Percentiles rank a stretch among this genome's conserved stretches.
Evolutionary conservation across 805 yeast genomes (phyloP).

Genomic region (Barnettozyma vustinii): DNA sequence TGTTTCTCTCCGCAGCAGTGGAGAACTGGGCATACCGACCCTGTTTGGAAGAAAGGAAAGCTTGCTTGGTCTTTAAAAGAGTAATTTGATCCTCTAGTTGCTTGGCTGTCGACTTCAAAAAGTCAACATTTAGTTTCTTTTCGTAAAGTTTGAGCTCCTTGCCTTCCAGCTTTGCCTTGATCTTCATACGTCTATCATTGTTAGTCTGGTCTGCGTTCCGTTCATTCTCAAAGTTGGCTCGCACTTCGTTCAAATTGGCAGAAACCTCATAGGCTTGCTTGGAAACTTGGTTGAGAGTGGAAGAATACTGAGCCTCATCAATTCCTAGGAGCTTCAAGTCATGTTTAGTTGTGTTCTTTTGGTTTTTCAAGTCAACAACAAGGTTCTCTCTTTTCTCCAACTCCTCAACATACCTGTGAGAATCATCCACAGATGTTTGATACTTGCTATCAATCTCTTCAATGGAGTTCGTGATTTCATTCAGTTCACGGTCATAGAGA

Average conservation of each 20-base stretch:
- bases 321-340: slow-evolving; percentile 45
- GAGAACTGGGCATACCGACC: slow-evolving; percentile 60
- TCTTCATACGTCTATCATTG: slow-evolving; percentile 17
- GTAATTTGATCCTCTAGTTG: slow-evolving; percentile 34
- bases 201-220: slow-evolving; percentile 27
- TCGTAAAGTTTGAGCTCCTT: slow-evolving; percentile 34
- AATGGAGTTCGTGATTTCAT: slow-evolving; percentile 52
- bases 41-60: slow-evolving; percentile 61
- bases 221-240: slow-evolving; percentile 31
- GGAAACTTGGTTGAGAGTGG: slow-evolving; percentile 45
- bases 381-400: slow-evolving; percentile 56
- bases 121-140: slow-evolving; percentile 37
- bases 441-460: slow-evolving; percentile 58
- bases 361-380: slow-evolving; percentile 39
- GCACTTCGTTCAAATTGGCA: slow-evolving; percentile 36
- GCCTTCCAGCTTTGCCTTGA: slow-evolving; percentile 22
- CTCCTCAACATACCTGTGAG: slow-evolving; percentile 48
- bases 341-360: slow-evolving; percentile 42
- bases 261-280: slow-evolving; percentile 44
- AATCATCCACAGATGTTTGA: slow-evolving; percentile 42
- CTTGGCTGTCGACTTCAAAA: slow-evolving; percentile 36
- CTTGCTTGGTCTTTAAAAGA: slow-evolving; percentile 45
- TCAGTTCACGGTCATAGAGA: slow-evolving; percentile 70
- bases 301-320: slow-evolving; percentile 51
- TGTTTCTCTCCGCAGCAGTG: slow-evolving; percentile 53